Conservation (phyloP, 257 asterid genomes). For the Asclepias syriaca region DNA sequence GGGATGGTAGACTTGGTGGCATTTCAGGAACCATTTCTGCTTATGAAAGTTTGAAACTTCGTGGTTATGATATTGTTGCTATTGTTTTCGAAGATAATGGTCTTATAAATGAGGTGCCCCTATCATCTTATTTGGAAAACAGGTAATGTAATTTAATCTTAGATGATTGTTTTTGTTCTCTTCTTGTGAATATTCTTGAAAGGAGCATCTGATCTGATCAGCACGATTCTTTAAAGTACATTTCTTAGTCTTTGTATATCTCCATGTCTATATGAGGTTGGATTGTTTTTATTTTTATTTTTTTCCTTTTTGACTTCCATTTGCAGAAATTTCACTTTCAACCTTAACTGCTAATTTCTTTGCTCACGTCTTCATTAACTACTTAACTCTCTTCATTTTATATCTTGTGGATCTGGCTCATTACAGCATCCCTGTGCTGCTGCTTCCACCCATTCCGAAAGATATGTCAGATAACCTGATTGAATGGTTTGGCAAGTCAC, state of each 20-base stretch:
- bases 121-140: slow-evolving; percentile 58
- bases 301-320: neutral
- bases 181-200: slow-evolving; percentile 12
- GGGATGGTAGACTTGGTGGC: slow-evolving; percentile 97
- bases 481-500: slow-evolving; percentile 74
- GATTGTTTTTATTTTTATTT: neutral
- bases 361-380: neutral
- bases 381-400: neutral
- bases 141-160: slow-evolving; percentile 41
- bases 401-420: slow-evolving; percentile 3
- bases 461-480: slow-evolving; percentile 74
- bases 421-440: slow-evolving; percentile 77
- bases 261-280: neutral
- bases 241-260: neutral
- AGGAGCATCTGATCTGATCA: neutral
- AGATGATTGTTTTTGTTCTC: slow-evolving; percentile 2
- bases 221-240: neutral
- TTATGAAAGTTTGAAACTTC: slow-evolving; percentile 77
- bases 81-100: slow-evolving; percentile 87
- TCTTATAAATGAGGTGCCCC: slow-evolving; percentile 68
- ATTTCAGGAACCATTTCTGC: slow-evolving; percentile 98
- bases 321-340: neutral
- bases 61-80: slow-evolving; percentile 91
- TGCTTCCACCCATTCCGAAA: slow-evolving; percentile 78
- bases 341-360: neutral